Percentiles rank a stretch among this genome's conserved stretches.
phyloP scores from a whole-genome alignment of 2,329 filamentous ascomycete species.

The Aspergillus sp. region DNA sequence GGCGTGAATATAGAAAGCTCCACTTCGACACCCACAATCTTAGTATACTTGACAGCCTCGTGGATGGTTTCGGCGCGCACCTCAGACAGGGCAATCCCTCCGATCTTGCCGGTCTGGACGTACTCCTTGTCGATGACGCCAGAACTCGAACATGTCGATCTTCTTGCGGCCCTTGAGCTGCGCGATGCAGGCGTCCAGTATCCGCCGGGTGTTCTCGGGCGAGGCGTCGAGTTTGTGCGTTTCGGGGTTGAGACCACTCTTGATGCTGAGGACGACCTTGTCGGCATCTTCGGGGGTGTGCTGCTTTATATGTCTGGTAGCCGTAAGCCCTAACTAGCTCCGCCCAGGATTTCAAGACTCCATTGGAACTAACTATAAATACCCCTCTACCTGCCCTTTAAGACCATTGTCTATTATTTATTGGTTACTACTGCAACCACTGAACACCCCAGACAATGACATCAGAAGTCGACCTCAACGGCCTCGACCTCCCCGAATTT shows the following conservation, averaged over 20 bases:
- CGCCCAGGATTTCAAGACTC: neutral
- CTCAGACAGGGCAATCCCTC: conserved; percentile 36
- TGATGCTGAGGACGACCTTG: conserved; percentile 27
- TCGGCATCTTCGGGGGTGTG: conserved; percentile 25
- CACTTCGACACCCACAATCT: conserved; percentile 54
- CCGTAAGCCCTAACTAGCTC: no score
- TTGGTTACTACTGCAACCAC: neutral
- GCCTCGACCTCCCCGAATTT: no score
- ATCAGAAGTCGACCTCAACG: neutral
- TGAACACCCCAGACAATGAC: neutral
- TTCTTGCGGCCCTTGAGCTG: conserved; percentile 53
- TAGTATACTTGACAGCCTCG: conserved; percentile 37
- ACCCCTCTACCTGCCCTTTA: neutral
- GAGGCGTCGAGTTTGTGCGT: conserved; percentile 47
- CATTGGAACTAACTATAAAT: neutral
- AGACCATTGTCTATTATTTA: neutral
- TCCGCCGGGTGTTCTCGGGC: conserved; percentile 52
- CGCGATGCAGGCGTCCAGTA: conserved; percentile 48
- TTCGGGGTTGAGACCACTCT: conserved; percentile 29
- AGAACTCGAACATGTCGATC: conserved; percentile 58
- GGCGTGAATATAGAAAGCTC: conserved; percentile 46
- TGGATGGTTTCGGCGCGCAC: conserved; percentile 35
- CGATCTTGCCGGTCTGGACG: conserved; percentile 35
- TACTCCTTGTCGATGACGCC: conserved; percentile 27
- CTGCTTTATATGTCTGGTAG: no score